A percentile compares a stretch with the other conserved stretches of the same genome.
These are phyloP conservation scores for Ilyonectria sp. DNA, from an alignment of 2,329 filamentous ascomycete genomes.

Conservation along the genomic window DNA sequence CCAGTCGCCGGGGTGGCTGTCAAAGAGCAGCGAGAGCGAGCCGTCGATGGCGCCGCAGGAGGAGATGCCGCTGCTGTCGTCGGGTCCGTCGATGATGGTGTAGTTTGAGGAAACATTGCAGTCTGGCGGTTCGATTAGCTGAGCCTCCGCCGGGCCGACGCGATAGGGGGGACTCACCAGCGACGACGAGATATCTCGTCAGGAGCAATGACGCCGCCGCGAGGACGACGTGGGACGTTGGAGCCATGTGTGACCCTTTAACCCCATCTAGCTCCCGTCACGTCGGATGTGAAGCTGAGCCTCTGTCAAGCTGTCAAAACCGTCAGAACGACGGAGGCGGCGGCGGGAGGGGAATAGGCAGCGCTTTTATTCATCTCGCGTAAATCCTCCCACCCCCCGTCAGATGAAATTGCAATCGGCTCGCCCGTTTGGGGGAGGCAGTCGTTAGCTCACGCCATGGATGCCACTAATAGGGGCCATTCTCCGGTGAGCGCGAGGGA, in stretches of 20 bases:
- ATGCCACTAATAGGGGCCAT: conserved; percentile 4
- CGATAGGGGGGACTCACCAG: conserved; percentile 36
- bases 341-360: not conserved
- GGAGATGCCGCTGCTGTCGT: conserved; percentile 38
- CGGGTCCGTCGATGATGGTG: conserved; percentile 45
- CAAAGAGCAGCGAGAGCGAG: conserved; percentile 47
- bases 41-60: conserved; percentile 47
- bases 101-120: conserved; percentile 48
- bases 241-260: conserved; percentile 43
- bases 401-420: conserved; percentile 8
- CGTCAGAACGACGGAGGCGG: conserved; percentile 7
- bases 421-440: conserved; percentile 5
- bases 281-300: conserved; percentile 11
- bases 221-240: conserved; percentile 43
- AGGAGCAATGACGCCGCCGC: conserved; percentile 44
- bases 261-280: conserved; percentile 37
- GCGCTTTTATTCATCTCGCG: conserved; percentile 20
- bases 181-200: conserved; percentile 39
- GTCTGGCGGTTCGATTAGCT: conserved; percentile 29
- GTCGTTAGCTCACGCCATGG: conserved; percentile 15
- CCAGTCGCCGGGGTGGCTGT: conserved; percentile 44
- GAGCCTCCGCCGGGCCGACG: not conserved
- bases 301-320: conserved; percentile 27
- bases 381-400: not conserved
- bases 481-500: not conserved